A percentile compares a stretch with the other conserved stretches of the same genome.
These are phyloP conservation scores for Crithidia thermophila DNA, from an alignment of 208 protist genomes.

Conservation along the genomic window DNA sequence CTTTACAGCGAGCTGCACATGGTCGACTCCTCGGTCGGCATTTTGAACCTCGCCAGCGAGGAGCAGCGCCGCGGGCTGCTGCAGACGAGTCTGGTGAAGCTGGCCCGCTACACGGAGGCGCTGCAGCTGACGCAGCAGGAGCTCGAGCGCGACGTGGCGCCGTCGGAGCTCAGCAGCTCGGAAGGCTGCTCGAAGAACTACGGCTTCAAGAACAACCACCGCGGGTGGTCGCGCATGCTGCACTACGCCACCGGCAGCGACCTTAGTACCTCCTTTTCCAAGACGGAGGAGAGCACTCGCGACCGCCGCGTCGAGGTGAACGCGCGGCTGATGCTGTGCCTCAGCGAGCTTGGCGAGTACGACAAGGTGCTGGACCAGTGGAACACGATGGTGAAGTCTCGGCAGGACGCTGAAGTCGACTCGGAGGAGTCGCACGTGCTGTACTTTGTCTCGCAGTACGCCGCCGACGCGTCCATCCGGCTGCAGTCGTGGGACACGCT, in stretches of 20 bases:
- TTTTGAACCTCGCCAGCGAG: slow-evolving; percentile 68
- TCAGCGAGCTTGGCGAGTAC: slow-evolving; percentile 83
- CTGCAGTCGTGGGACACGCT: slow-evolving; percentile 80
- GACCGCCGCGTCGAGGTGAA: slow-evolving; percentile 54
- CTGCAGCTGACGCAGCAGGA: slow-evolving; percentile 72
- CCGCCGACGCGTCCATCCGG: slow-evolving; percentile 82
- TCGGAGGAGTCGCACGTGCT: slow-evolving; percentile 64
- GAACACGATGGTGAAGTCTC: slow-evolving; percentile 38
- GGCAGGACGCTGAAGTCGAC: slow-evolving; percentile 31
- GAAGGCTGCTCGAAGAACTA: slow-evolving; percentile 32
- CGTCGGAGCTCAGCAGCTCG: slow-evolving; percentile 44
- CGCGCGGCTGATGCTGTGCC: slow-evolving; percentile 65
- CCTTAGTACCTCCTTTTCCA: slow-evolving; percentile 38
- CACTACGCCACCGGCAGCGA: slow-evolving; percentile 53
- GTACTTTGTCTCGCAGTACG: slow-evolving; percentile 77
- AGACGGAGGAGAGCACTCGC: slow-evolving; percentile 38
- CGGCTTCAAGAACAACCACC: slow-evolving; percentile 29
- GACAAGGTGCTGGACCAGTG: slow-evolving; percentile 75
- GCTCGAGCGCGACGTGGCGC: slow-evolving; percentile 47
- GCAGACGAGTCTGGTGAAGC: slow-evolving; percentile 80
- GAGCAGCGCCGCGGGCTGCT: slow-evolving; percentile 69
- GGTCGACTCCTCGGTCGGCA: slow-evolving; percentile 76
- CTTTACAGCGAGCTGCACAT: slow-evolving; percentile 84
- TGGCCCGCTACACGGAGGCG: slow-evolving; percentile 75
- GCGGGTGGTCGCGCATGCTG: slow-evolving; percentile 42